These are phyloP conservation scores for Lasiodiplodia hormozganensis DNA, from an alignment of 2,329 filamentous ascomycete genomes.

Conservation along the genomic window DNA sequence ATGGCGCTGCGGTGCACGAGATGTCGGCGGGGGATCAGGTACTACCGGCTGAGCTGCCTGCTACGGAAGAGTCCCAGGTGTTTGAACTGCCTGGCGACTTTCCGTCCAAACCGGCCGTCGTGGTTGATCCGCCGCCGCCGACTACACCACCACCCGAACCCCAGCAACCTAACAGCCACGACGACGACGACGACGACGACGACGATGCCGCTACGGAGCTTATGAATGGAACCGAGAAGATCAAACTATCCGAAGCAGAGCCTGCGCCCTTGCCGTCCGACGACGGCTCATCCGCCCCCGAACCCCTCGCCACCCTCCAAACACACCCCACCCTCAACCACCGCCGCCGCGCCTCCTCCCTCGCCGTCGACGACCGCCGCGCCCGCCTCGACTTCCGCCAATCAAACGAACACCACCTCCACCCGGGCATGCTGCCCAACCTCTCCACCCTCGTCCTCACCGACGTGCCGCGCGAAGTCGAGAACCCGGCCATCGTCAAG, in stretches of 20 bases:
- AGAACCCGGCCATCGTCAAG: slow-evolving; percentile 41
- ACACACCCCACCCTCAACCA: neutral
- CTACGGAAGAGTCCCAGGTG: neutral
- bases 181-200: no score
- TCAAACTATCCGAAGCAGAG: neutral
- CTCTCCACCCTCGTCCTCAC: slow-evolving; percentile 63
- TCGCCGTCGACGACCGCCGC: slow-evolving; percentile 35
- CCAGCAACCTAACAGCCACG: slow-evolving; percentile 31
- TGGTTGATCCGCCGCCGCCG: slow-evolving; percentile 35
- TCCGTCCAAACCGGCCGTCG: slow-evolving; percentile 36
- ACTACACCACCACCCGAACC: slow-evolving; percentile 35
- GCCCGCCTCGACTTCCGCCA: slow-evolving; percentile 42
- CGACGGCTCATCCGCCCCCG: neutral
- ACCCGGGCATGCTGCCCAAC: slow-evolving; percentile 63
- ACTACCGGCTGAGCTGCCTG: slow-evolving; percentile 9
- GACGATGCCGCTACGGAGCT: neutral
- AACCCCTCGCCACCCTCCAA: neutral
- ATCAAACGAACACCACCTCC: slow-evolving; percentile 48
- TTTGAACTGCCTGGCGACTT: slow-evolving; percentile 23
- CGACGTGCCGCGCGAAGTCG: slow-evolving; percentile 57
- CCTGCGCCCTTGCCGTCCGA: neutral
- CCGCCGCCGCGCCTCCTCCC: slow-evolving; percentile 23
- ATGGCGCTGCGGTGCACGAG: slow-evolving; percentile 45
- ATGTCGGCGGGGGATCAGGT: slow-evolving; percentile 45
- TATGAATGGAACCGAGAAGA: neutral